Base-by-base conservation (phyloP, 768 basidiomycete species). In the Cantharellus anzutake region DNA sequence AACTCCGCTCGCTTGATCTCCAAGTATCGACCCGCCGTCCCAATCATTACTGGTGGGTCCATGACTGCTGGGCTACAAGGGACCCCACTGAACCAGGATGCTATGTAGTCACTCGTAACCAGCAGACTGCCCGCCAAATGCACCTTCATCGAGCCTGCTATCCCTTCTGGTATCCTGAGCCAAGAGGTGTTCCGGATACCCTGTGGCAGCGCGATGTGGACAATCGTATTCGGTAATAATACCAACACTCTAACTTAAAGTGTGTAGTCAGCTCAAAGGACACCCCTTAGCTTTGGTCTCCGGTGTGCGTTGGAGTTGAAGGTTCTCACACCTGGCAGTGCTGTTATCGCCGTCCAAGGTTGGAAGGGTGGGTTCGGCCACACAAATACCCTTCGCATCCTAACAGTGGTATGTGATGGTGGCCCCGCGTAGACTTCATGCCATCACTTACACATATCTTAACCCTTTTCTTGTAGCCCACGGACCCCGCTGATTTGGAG, bases 331-430 rank as follows among this genome's bases (percentile, higher is more conserved):
- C 81, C 89, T 42, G 88, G 90, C 59, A 82, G 82, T 58, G 89
- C 92, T 35, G 79, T 99, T 67, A 76, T 98, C 63, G 94, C 94
- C 56, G 86, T 99, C 3, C 96, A 98, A 72, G 96, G 96, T n/a
- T 99, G 94, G 94, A 94, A 92, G 74, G 89, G 92, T 51, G 96
- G 96, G 61, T 80, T 96, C 51, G 93, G 92, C 40, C 91, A 96
- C 73, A 93, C 90, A 64, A 92, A 93, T 76, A 91, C 88, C 7
- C 74, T 92, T 60, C 83, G 89, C 56, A 78, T 92, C 62, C 71
- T 92, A 65, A 80, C 80, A 44, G 89, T 91, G 7, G 52, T 55
- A 37, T 37, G 52, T 55, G 35, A 11, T 48, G 11, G 44, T 55
- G 29, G 11, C 44, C 29, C 1, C 1, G 11, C 38, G 11, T 55